Conservation (phyloP, 768 basidiomycete genomes). For the Rhizopogon vinicolor region DNA sequence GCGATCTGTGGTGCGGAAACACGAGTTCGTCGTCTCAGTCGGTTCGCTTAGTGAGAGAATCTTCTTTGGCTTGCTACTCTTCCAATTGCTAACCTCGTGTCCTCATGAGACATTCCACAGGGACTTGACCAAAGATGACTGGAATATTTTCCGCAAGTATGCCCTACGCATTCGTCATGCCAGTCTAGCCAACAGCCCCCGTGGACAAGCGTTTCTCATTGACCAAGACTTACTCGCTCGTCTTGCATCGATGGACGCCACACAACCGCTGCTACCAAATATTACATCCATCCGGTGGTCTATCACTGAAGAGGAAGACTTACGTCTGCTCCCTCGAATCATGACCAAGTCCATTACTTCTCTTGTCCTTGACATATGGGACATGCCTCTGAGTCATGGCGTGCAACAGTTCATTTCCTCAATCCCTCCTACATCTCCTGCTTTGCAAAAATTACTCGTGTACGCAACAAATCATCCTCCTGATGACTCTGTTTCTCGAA, state of each 20-base stretch:
- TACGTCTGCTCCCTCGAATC: not conserved
- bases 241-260: not conserved
- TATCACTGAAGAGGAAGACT: not conserved
- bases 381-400: not conserved
- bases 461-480: not conserved
- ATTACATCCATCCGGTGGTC: slow-evolving; percentile 21
- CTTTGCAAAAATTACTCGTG: not conserved
- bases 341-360: not conserved
- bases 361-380: not conserved
- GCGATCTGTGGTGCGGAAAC: slow-evolving; percentile 19
- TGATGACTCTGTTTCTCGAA: not conserved
- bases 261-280: slow-evolving; percentile 22
- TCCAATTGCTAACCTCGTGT: not conserved
- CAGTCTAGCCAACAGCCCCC: not conserved
- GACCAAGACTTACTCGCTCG: not conserved
- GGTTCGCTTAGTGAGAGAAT: not conserved
- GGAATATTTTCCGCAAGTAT: slow-evolving; percentile 23
- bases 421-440: not conserved
- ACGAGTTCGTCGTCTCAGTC: not conserved
- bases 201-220: not conserved
- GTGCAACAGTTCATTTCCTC: not conserved
- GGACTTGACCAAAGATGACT: slow-evolving; percentile 22
- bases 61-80: not conserved
- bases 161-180: slow-evolving; percentile 10
- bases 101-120: slow-evolving; percentile 13